Base-by-base conservation (phyloP, 1,284 basidiomycete species). In the Rhodotorula sp. region DNA sequence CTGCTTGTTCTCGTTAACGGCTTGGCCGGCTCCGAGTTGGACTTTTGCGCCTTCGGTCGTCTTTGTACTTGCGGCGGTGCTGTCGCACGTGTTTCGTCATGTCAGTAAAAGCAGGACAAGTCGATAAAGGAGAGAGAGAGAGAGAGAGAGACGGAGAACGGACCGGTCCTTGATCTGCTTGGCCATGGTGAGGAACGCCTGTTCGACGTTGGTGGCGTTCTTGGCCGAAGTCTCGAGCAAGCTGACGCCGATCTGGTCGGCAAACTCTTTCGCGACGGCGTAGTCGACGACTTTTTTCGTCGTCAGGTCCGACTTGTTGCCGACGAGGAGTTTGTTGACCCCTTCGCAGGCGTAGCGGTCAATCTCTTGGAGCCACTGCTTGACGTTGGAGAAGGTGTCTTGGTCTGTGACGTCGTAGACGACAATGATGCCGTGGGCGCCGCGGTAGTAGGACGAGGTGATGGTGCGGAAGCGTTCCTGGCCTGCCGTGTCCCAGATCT, bases 241-340 rank as follows among this genome's bases (percentile, higher is more conserved):
- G 31, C 80, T 79, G 50, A 83, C 81, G 71, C 78, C 71, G 26
- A 80, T 70, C 62, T 75, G 74, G 54, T 80, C 79, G 23, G 79
- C 79, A 71, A 73, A 81, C 82, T 77, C 94, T 89, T 99, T 99
- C 69, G 97, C 97, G 60, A 91, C 90, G 72, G 89, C 90, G 83
- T 98, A 97, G 82, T 98, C 97, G 76, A 99, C 95, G 64, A 97
- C 95, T 86, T 98, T 99, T 89, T 99, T 99, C 85, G 89, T 90
- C 56, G 93, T 93, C 81, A 98, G 85, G 84, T 99, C 95, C 63
- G 90, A 93, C 86, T 99, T 99, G 87, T 98, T 99, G 75, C 95
- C 95, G 69, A 99, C 93, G 64, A 99, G 87, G 62, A 99, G 84
- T 85, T 97, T 97, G 87, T 97, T 97, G 72, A 99, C 95, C 67